A percentile compares a stretch with the other conserved stretches of the same genome.
Conservation (phyloP, 2,329 filamentous ascomycete species). For the Fulvia fulva region DNA sequence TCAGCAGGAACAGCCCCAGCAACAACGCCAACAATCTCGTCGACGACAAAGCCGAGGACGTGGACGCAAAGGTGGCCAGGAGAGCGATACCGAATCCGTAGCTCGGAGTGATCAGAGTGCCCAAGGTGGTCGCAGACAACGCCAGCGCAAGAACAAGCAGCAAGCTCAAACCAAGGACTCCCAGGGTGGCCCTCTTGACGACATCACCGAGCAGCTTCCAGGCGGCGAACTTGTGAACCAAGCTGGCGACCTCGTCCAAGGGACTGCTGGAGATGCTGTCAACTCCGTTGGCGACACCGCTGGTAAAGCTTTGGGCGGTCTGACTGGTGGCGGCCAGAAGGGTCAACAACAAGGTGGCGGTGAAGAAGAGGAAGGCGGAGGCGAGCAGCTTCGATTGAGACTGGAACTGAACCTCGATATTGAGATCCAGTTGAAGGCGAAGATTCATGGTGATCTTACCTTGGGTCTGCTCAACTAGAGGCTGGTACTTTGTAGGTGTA, state of each 20-base stretch:
- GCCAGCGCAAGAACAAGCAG: conserved; percentile 51
- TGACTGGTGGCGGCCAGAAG: conserved; percentile 40
- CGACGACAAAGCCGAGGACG: conserved; percentile 50
- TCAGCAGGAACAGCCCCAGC: conserved; percentile 40
- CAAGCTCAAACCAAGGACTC: conserved; percentile 38
- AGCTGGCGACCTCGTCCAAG: conserved; percentile 54
- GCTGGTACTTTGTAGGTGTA: not conserved
- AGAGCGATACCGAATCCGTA: conserved; percentile 53
- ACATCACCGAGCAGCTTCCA: conserved; percentile 52
- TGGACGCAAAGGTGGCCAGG: conserved; percentile 40
- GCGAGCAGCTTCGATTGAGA: conserved; percentile 53
- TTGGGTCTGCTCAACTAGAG: conserved; percentile 46
- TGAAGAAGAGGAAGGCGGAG: conserved; percentile 38
- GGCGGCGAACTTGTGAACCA: conserved; percentile 51
- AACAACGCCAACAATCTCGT: conserved; percentile 41
- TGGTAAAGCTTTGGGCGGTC: conserved; percentile 45
- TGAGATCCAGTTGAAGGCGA: conserved; percentile 61
- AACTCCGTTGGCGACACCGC: conserved; percentile 43
- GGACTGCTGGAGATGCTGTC: conserved; percentile 48
- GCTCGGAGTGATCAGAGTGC: conserved; percentile 52
- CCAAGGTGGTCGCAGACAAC: conserved; percentile 53
- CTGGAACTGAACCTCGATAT: conserved; percentile 60
- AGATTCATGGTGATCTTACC: conserved; percentile 62
- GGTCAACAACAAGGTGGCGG: conserved; percentile 30
- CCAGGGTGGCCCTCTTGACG: conserved; percentile 49